These are phyloP conservation scores for Naganishia cerealis DNA, from an alignment of 1,284 basidiomycete genomes.

Conservation along the genomic window DNA sequence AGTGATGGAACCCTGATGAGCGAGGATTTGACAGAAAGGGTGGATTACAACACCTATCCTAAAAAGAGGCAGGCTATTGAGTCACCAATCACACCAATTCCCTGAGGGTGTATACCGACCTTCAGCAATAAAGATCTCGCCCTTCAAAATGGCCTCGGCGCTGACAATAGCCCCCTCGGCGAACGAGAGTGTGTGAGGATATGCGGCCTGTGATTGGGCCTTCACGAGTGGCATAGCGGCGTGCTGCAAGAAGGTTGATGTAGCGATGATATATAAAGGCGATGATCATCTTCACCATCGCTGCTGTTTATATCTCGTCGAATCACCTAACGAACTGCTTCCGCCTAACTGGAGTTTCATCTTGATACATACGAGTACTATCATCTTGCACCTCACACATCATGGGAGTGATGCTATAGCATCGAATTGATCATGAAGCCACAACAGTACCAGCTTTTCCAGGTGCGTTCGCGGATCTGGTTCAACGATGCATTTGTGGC, in stretches of 20 bases:
- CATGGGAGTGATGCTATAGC: no score
- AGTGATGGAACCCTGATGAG: constrained; percentile 78
- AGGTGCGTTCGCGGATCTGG: no score
- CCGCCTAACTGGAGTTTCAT: not conserved
- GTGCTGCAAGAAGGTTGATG: no score
- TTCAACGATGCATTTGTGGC: no score
- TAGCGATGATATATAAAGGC: no score
- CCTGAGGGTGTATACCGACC: constrained; percentile 54
- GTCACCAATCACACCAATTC: not conserved
- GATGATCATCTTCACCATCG: no score
- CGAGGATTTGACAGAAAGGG: constrained; percentile 86
- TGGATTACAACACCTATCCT: constrained; percentile 76
- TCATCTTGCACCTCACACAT: no score
- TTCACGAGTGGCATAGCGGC: constrained; percentile 7
- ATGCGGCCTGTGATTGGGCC: constrained; percentile 11
- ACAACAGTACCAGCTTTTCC: no score
- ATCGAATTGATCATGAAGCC: no score
- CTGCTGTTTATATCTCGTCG: not conserved
- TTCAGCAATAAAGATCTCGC: constrained; percentile 82
- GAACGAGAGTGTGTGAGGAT: constrained; percentile 17
- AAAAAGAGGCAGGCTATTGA: not conserved
- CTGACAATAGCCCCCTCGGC: constrained; percentile 66
- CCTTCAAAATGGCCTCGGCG: constrained; percentile 83
- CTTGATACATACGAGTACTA: no score
- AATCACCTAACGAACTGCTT: constrained; percentile 1